Evolutionary conservation across 768 basidiomycete genomes (phyloP), one percentile per base, ranked within the genome.

Genomic region (Lactarius psammicola): DNA sequence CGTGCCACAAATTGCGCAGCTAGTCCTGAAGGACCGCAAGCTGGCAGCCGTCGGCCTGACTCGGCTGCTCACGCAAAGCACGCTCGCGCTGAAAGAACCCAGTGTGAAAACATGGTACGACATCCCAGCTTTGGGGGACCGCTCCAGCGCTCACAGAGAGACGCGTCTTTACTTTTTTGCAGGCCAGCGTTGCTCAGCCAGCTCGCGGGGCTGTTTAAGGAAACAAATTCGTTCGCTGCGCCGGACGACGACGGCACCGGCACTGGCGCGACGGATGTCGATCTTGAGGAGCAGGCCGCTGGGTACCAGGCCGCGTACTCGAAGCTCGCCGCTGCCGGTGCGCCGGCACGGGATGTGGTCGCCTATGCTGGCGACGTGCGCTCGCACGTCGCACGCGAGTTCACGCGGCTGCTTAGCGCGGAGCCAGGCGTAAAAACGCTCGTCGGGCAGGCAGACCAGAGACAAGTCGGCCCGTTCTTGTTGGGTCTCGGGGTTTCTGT

Each of bases 281-380:
- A 98, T 74, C 87, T 87, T 67, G 96, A 98, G 73, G 95, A 98
- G 73, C 90, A 92, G 73, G 83, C 84, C 2, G 89, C 89, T 7
- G 92, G 94, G 1, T 98, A 98, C 76, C 97, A 98, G 73, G 92
- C 94, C 0, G 91, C 94, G 4, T 98, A 95, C 78, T 94, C 94
- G 59, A 85, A 90, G 40, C 82, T 98, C 20, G 95, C 94, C 0
- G 92, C 96, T 1, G 88, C 89, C 1, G 90, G 92, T 69, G 77
- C 76, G 1, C 75, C 75, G 0, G 79, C 81, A 49, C 75, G 73
- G 0, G 92, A 94, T 74, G 87, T 87, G 0, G 84, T 88, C 11
- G 82, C 77, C 13, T 84, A 87, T 71, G 81, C 87, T 2, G 77
- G 76, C 23, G 80, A 89, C 69, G 83, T 85, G n/a, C 76, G 81